phyloP scores from a whole-genome alignment of 371 early-diverging fungal species.

The Rozella allomycis region DNA sequence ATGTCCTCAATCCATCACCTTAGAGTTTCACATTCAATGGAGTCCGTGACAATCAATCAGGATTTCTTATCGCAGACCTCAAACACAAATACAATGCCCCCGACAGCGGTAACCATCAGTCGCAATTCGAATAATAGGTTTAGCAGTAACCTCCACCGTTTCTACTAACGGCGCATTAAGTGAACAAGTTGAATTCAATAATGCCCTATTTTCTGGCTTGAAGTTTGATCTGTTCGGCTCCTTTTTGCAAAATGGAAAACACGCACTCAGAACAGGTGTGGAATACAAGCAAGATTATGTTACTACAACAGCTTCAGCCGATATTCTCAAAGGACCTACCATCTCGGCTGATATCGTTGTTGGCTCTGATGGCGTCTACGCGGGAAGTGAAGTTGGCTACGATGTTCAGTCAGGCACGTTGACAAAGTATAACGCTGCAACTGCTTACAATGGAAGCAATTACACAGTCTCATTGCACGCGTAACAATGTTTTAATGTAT shows the following conservation, averaged over 20 bases:
- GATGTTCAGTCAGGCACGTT: slow-evolving; percentile 64
- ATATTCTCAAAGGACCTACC: slow-evolving; percentile 59
- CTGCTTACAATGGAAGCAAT: slow-evolving; percentile 65
- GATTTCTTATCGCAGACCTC: too few species aligned
- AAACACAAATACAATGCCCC: too few species aligned
- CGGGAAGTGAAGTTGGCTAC: slow-evolving; percentile 80
- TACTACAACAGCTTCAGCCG: slow-evolving; percentile 42
- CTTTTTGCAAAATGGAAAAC: slow-evolving; percentile 18
- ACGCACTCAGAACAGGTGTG: slow-evolving; percentile 29
- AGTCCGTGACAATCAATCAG: too few species aligned
- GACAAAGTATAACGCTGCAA: slow-evolving; percentile 54
- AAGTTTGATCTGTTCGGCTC: slow-evolving; percentile 43
- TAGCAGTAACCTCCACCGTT: slow-evolving; percentile 84
- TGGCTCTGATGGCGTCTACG: slow-evolving; percentile 57
- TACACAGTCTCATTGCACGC: slow-evolving; percentile 65
- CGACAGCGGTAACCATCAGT: too few species aligned
- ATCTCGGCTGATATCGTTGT: slow-evolving; percentile 47
- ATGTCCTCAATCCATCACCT: too few species aligned
- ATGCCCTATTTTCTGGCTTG: slow-evolving; percentile 54
- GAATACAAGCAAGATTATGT: slow-evolving; percentile 63
- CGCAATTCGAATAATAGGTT: too few species aligned
- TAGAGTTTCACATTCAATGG: slow-evolving; percentile 88
- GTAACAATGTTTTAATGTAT: background rate
- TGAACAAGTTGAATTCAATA: slow-evolving; percentile 73
- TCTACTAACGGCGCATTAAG: slow-evolving; percentile 75